Evolutionary conservation across 495 filamentous ascomycete genomes (phyloP).

Genomic region (Lindgomyces ingoldianus): DNA sequence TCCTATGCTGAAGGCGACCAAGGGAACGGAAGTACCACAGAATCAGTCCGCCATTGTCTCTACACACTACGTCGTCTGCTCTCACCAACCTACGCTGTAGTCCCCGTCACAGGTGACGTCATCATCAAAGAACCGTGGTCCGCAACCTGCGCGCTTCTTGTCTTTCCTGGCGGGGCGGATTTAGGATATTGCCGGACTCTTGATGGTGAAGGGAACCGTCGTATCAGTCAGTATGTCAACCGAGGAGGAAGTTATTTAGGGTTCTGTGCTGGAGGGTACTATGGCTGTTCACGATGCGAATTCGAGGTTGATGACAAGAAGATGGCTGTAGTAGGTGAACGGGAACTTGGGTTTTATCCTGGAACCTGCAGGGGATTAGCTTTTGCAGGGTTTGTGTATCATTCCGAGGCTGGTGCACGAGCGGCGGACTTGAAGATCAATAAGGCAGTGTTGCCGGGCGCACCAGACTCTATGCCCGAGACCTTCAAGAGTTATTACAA

Average conservation of each 20-base stretch:
- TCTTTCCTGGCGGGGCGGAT: constrained; percentile 94
- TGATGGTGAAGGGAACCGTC: constrained; percentile 83
- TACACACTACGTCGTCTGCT: constrained; percentile 85
- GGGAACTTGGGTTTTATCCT: constrained; percentile 87
- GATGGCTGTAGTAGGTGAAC: constrained; percentile 81
- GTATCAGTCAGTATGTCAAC: constrained; percentile 80
- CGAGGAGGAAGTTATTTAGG: constrained; percentile 85
- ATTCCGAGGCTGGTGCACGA: constrained; percentile 81
- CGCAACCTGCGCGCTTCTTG: constrained; percentile 80
- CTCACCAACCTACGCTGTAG: constrained; percentile 92
- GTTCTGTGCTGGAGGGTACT: constrained; percentile 94
- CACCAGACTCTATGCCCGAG: constrained; percentile 53
- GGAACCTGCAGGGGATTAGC: constrained; percentile 83
- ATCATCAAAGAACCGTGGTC: constrained; percentile 92
- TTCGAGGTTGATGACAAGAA: constrained; percentile 83
- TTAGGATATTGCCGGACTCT: constrained; percentile 85
- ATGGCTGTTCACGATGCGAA: constrained; percentile 76
- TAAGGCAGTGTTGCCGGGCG: constrained; percentile 57
- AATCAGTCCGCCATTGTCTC: constrained; percentile 86
- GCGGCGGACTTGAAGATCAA: constrained; percentile 69
- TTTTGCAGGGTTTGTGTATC: constrained; percentile 88
- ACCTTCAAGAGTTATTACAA: constrained; percentile 85
- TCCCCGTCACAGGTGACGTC: constrained; percentile 73
- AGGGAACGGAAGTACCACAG: constrained; percentile 83
- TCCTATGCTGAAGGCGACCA: constrained; percentile 18